phyloP scores from a whole-genome alignment of 192 early-diverging fungal genomes.

The Funneliformis mosseae region DNA sequence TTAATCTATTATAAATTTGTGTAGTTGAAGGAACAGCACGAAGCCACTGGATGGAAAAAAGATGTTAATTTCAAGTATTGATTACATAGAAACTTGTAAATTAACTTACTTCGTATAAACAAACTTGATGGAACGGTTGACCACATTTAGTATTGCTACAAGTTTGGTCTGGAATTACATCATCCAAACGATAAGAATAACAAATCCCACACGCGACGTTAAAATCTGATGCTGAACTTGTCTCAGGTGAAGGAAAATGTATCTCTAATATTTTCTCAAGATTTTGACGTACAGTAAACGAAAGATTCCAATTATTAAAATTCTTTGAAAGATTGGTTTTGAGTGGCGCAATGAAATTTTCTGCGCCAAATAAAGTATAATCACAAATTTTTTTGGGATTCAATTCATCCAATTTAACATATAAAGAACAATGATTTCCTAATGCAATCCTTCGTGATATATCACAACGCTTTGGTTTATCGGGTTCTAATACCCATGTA shows the following conservation, averaged over 20 bases:
- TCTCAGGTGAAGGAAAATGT: slow-evolving; percentile 21
- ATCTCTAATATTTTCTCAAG: slow-evolving; percentile 28
- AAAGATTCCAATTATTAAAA: slow-evolving; percentile 11
- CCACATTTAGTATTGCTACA: slow-evolving; percentile 33
- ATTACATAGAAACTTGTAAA: background rate
- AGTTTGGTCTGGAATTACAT: slow-evolving; percentile 20
- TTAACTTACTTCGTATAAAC: slow-evolving; percentile 18
- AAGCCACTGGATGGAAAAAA: slow-evolving; percentile 25
- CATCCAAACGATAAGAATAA: slow-evolving; percentile 25
- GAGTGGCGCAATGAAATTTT: slow-evolving; percentile 16
- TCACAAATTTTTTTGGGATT: slow-evolving; percentile 8
- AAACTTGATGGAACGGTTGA: slow-evolving; percentile 22
- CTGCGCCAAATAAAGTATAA: slow-evolving; percentile 14
- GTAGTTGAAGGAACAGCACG: slow-evolving; percentile 24
- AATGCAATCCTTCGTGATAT: slow-evolving; percentile 23
- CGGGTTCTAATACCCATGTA: slow-evolving; percentile 33
- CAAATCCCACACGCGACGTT: slow-evolving; percentile 31
- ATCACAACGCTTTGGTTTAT: slow-evolving; percentile 29
- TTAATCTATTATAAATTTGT: slow-evolving; percentile 23
- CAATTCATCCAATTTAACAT: slow-evolving; percentile 10
- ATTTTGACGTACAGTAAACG: slow-evolving; percentile 20
- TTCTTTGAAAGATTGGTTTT: slow-evolving; percentile 4
- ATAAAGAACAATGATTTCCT: slow-evolving; percentile 33
- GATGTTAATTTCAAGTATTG: background rate
- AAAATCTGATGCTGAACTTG: slow-evolving; percentile 16